Conservation (phyloP, 441 rosid species). For the Gossypium schwendimanii region DNA sequence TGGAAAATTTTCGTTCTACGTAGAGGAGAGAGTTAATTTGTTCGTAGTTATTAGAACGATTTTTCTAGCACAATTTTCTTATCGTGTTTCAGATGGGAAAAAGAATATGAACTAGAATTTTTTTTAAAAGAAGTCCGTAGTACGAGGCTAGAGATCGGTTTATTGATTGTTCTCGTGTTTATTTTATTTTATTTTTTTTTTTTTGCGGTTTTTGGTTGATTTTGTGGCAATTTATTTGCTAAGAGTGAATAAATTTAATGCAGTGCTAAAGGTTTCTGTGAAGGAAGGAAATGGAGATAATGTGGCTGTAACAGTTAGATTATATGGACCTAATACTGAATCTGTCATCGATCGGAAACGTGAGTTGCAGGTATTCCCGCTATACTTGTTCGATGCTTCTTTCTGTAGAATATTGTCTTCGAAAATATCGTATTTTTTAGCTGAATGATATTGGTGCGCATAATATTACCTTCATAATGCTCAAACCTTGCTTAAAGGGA, state of each 20-base stretch:
- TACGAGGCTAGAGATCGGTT: not conserved
- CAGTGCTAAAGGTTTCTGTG: conserved; percentile 84
- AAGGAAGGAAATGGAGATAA: conserved; percentile 49
- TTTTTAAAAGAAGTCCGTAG: not conserved
- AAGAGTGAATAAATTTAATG: conserved; percentile 9
- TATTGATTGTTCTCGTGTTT: not conserved
- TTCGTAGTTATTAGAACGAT: not conserved
- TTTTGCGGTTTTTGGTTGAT: not conserved
- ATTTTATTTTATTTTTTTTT: not conserved
- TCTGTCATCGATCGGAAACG: conserved; percentile 75
- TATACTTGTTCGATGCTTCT: not conserved
- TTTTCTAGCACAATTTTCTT: not conserved
- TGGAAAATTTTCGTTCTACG: not conserved
- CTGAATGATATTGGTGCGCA: not conserved
- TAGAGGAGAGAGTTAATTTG: not conserved
- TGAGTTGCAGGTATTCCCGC: conserved; percentile 51
- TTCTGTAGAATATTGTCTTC: not conserved
- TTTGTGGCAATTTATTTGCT: not conserved
- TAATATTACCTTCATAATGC: not conserved
- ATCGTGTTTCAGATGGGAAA: not conserved
- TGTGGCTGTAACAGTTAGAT: conserved; percentile 59
- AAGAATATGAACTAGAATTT: not conserved
- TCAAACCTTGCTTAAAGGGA: not conserved
- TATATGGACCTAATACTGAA: conserved; percentile 93
- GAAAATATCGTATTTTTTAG: not conserved